Evolutionary conservation across 2,329 filamentous ascomycete species (phyloP).

Genomic region (Alternaria alternata): DNA sequence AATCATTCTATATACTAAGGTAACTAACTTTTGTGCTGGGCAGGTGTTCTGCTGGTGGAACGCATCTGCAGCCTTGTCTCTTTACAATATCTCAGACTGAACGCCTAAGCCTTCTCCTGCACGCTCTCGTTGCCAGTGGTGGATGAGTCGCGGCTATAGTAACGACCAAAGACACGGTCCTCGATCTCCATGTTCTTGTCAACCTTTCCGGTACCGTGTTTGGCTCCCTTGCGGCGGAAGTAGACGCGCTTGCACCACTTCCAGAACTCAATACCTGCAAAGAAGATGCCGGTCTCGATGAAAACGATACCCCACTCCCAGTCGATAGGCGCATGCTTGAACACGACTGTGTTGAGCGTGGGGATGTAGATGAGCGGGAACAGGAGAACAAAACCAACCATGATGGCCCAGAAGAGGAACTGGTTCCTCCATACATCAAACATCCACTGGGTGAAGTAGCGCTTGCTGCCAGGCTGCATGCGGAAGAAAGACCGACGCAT

Average conservation of each 20-base stretch:
- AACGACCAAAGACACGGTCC: constrained; percentile 28
- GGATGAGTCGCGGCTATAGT: constrained; percentile 17
- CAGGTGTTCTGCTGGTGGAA: neutral
- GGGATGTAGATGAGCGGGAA: constrained; percentile 69
- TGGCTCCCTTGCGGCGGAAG: constrained; percentile 37
- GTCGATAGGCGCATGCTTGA: constrained; percentile 70
- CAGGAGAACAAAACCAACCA: constrained; percentile 56
- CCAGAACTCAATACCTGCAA: constrained; percentile 70
- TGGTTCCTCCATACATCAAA: constrained; percentile 74
- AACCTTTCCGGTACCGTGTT: constrained; percentile 13
- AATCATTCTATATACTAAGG: constrained; percentile 1
- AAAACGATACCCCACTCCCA: constrained; percentile 78
- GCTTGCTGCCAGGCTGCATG: constrained; percentile 70
- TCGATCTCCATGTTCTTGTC: constrained; percentile 28
- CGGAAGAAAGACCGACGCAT: constrained; percentile 77
- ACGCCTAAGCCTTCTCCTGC: constrained; percentile 9
- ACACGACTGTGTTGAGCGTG: constrained; percentile 69
- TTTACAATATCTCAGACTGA: neutral
- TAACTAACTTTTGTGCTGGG: constrained; percentile 6
- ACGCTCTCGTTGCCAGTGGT: neutral
- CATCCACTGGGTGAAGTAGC: constrained; percentile 64
- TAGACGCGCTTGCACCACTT: constrained; percentile 70
- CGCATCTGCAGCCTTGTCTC: neutral
- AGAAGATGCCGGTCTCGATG: constrained; percentile 67
- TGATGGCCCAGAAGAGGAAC: constrained; percentile 63